These are phyloP conservation scores for Trametes cubensis DNA, from an alignment of 768 basidiomycete genomes.

Conservation along the genomic window DNA sequence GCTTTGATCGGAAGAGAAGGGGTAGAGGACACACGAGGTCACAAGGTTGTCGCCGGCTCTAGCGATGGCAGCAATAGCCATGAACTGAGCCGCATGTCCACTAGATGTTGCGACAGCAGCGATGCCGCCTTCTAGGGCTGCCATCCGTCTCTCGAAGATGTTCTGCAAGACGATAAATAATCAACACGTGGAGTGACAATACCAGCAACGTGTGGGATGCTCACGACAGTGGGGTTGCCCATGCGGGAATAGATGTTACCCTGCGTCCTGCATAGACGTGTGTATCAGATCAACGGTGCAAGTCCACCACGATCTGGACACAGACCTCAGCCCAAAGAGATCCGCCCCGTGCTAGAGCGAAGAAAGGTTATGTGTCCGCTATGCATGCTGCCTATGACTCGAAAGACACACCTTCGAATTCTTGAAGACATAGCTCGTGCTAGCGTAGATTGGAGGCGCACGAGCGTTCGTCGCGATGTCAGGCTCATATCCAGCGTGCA, in stretches of 20 bases:
- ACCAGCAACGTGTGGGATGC: conserved; percentile 26
- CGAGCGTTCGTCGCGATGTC: conserved; percentile 72
- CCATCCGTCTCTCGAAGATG: conserved; percentile 79
- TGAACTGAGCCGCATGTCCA: conserved; percentile 79
- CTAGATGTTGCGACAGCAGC: conserved; percentile 76
- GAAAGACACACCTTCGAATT: conserved; percentile 54
- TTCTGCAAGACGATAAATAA: conserved; percentile 44
- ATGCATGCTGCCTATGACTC: background rate
- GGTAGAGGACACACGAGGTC: conserved; percentile 52
- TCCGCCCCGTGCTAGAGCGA: conserved; percentile 64
- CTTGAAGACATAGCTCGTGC: conserved; percentile 76
- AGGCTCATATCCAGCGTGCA: conserved; percentile 74
- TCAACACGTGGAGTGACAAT: background rate
- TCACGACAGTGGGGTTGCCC: conserved; percentile 66
- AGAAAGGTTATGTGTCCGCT: too few relatives aligned
- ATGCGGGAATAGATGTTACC: conserved; percentile 73
- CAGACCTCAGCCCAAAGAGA: conserved; percentile 62
- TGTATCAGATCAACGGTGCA: background rate
- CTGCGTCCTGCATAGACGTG: conserved; percentile 30
- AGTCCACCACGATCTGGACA: too few relatives aligned
- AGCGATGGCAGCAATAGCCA: conserved; percentile 65
- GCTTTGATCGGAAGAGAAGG: background rate
- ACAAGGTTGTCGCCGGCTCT: conserved; percentile 78
- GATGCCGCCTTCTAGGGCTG: conserved; percentile 75
- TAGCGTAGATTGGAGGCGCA: conserved; percentile 77